Evolutionary conservation across 495 filamentous ascomycete species (phyloP), one percentile per base, ranked within the genome.

Genomic region (Aspergillus hancockii): DNA sequence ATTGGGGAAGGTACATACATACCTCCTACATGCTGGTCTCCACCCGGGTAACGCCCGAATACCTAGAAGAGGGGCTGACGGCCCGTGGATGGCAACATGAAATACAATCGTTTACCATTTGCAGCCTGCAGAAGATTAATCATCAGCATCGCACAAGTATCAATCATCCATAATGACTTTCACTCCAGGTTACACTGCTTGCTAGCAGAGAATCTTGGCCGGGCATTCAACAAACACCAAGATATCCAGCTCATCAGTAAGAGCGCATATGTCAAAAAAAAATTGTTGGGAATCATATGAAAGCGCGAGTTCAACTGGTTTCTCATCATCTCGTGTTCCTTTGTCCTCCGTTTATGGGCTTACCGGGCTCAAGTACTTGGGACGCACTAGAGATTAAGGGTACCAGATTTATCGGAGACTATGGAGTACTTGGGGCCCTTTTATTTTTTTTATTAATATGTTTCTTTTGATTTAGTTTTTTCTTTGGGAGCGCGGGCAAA

Each of bases 21-120:
- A 36, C 32, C 2, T 36, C 2, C 40, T 31, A 41, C 55, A 57
- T 50, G 23, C 36, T 63, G 51, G 55, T 43, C 57, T 28, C 58
- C 62, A 64, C 62, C 58, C 62, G 58, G 62, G 55, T 64, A 61
- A 64, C 52, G 62, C 58, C 58, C 62, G 62, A 64, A 53, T 60
- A 47, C 58, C 38, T 57, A 54, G 32, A 62, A 62, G 63, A 65
- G 63, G 63, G 63, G 63, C 63, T 65, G 63, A 59, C 63, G 63
- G 63, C 52, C 63, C 63, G 63, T 65, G 54, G 58, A 64, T 64
- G 62, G 62, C 50, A 55, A 58, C 60, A 55, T n/a, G n/a, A n/a
- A 55, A 25, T 50, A n/a, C n/a, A 31, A 34, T 30, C 6, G 23
- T 32, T 54, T 54, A 52, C 30, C 32, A 22, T n/a, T 59, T 57